These are phyloP conservation scores for Irpex sp. DNA, from an alignment of 1,284 basidiomycete species.

Conservation along the genomic window DNA sequence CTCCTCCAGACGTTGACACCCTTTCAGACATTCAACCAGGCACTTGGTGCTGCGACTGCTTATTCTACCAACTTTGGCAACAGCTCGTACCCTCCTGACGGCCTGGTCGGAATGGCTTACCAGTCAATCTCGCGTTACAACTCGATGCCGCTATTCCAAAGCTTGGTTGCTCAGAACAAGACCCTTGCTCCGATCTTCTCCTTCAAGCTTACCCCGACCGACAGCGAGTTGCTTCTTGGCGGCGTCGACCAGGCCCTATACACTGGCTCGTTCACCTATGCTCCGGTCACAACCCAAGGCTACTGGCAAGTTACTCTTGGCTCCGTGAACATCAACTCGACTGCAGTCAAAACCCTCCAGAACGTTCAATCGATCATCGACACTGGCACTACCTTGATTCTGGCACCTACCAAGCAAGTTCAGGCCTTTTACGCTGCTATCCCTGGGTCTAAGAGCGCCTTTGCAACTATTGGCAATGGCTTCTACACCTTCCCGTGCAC, in stretches of 20 bases:
- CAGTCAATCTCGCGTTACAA: constrained; percentile 32
- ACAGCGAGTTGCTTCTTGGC: constrained; percentile 54
- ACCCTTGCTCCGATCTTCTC: constrained; percentile 43
- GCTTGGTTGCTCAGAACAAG: constrained; percentile 35
- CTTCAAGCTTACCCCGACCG: constrained; percentile 43
- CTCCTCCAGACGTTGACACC: not conserved
- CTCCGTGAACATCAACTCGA: constrained; percentile 27
- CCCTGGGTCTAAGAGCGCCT: constrained; percentile 33
- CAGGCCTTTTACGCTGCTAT: constrained; percentile 40
- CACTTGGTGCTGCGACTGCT: constrained; percentile 38
- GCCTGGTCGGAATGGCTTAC: constrained; percentile 47
- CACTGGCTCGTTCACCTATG: constrained; percentile 33
- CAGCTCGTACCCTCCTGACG: constrained; percentile 39
- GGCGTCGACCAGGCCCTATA: constrained; percentile 40
- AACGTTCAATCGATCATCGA: constrained; percentile 35
- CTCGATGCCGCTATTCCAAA: constrained; percentile 40
- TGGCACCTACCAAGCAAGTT: constrained; percentile 42
- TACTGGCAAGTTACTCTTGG: constrained; percentile 41
- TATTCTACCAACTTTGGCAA: constrained; percentile 39
- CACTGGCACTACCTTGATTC: constrained; percentile 47
- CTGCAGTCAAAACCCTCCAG: constrained; percentile 15
- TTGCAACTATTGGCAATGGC: constrained; percentile 28
- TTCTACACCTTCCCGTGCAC: constrained; percentile 40
- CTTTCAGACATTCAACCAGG: constrained; percentile 26
- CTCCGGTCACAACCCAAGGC: constrained; percentile 33